Evolutionary conservation across 257 asterid genomes (phyloP).

Genomic region (Scutellaria galericulata): DNA sequence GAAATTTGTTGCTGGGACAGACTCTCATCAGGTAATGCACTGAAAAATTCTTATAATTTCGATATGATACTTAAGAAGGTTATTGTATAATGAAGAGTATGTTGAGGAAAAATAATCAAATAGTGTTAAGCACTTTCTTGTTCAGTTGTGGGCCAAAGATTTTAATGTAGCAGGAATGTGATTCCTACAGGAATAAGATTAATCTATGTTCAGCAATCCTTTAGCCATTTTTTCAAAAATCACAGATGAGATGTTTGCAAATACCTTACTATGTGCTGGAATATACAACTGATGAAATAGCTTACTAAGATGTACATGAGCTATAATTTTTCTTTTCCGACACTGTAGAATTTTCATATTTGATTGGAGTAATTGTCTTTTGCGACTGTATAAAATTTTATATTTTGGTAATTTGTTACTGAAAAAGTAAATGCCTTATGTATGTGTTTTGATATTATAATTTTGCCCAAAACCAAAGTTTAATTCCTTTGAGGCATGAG

Average conservation of each 20-base stretch:
- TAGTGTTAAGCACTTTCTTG: background rate
- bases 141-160: background rate
- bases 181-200: background rate
- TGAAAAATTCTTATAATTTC: conserved; percentile 3
- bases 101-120: background rate
- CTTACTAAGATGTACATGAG: background rate
- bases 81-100: background rate
- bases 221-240: background rate
- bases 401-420: conserved; percentile 5
- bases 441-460: background rate
- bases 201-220: background rate
- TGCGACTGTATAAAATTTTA: background rate
- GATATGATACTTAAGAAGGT: background rate
- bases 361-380: conserved; percentile 3
- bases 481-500: conserved; percentile 21
- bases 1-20: conserved; percentile 84
- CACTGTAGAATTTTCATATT: background rate
- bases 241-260: background rate
- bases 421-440: background rate
- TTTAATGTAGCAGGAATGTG: background rate
- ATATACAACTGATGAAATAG: background rate
- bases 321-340: background rate
- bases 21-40: conserved; percentile 72
- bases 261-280: background rate
- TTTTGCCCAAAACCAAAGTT: conserved; percentile 13